Evolutionary conservation across 306 rosid genomes (phyloP).

Genomic region (Potentilla sterilis): DNA sequence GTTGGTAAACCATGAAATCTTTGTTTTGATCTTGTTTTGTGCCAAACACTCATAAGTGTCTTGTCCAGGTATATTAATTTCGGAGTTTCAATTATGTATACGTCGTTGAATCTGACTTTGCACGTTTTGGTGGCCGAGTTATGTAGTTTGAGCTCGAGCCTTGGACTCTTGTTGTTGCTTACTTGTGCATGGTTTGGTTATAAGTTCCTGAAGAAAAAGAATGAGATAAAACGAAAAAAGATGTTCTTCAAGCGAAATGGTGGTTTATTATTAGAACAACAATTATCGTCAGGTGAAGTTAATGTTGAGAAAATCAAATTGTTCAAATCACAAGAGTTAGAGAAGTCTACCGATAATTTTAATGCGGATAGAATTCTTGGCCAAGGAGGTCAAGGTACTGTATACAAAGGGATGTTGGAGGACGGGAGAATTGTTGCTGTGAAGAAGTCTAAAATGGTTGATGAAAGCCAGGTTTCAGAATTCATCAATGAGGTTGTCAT

Average conservation of each 20-base stretch:
- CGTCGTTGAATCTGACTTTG: not conserved
- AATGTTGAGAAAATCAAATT: not conserved
- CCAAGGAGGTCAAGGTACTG: constrained; percentile 24
- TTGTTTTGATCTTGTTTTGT: too few relatives aligned
- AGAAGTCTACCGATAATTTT: constrained; percentile 14
- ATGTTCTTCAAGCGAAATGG: constrained; percentile 9
- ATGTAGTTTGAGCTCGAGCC: not conserved
- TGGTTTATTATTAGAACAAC: not conserved
- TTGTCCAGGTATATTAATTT: too few relatives aligned
- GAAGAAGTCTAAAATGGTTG: constrained; percentile 16
- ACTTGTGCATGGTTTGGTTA: not conserved
- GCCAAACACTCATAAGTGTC: too few relatives aligned
- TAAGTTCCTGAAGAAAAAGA: not conserved
- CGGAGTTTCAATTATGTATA: not conserved
- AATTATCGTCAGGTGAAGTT: not conserved
- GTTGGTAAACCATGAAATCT: too few relatives aligned
- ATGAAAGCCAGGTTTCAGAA: not conserved
- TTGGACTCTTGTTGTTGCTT: not conserved
- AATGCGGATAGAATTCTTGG: constrained; percentile 12
- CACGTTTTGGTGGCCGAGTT: not conserved
- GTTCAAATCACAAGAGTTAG: constrained; percentile 5
- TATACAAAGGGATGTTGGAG: not conserved
- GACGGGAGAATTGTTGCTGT: constrained; percentile 19
- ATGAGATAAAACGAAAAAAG: not conserved
- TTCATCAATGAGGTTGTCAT: not conserved